Percentiles rank a stretch among this genome's conserved stretches.
Evolutionary conservation across 139 green algal species (phyloP).

Genomic region (Picochlorum sp.): DNA sequence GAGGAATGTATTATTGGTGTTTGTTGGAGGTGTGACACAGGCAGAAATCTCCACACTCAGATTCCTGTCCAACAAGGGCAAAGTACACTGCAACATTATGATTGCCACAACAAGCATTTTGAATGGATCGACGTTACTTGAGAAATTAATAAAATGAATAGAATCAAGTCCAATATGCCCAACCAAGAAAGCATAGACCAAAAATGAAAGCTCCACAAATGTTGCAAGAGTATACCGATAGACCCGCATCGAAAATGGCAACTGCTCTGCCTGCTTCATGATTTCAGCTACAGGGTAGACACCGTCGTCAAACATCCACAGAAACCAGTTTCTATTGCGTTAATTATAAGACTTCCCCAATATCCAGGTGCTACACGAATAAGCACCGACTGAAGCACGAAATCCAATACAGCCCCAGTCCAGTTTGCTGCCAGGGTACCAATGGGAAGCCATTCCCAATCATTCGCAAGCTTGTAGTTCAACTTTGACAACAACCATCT

Average conservation of each 20-base stretch:
- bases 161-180: constrained; percentile 20
- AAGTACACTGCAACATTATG: constrained; percentile 59
- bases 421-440: constrained; percentile 73
- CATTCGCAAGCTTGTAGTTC: constrained; percentile 37
- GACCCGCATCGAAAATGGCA: constrained; percentile 28
- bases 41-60: constrained; percentile 79
- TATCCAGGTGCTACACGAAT: constrained; percentile 13
- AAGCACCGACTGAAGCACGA: constrained; percentile 24
- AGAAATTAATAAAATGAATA: background rate
- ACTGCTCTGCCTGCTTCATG: constrained; percentile 16
- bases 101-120: constrained; percentile 74
- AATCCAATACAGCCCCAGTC: constrained; percentile 42
- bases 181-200: constrained; percentile 30
- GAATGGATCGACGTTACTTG: constrained; percentile 61
- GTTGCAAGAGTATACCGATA: constrained; percentile 33
- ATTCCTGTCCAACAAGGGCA: constrained; percentile 46
- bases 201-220: constrained; percentile 11
- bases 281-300: constrained; percentile 76
- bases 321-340: constrained; percentile 41
- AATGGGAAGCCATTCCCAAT: constrained; percentile 50
- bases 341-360: constrained; percentile 20
- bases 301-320: constrained; percentile 67
- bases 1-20: constrained; percentile 63
- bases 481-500: constrained; percentile 54
- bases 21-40: constrained; percentile 82